Evolutionary conservation across 345 rosid species (phyloP).

Genomic region (Corchorus olitorius): DNA sequence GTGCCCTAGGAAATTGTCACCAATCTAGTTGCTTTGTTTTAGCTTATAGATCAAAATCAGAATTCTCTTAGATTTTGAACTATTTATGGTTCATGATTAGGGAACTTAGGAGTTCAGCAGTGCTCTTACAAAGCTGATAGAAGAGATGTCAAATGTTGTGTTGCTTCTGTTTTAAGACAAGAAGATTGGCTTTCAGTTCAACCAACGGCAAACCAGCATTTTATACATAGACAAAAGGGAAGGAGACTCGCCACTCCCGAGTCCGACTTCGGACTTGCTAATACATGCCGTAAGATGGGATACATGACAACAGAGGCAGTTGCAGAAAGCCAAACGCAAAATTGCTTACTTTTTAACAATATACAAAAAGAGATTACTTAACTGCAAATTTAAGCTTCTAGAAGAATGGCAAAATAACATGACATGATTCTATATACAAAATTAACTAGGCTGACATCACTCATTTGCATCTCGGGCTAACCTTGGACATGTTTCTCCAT

Average conservation of each 20-base stretch:
- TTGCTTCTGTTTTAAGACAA: too few species aligned
- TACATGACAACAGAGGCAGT: not conserved
- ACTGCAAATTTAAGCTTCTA: not conserved
- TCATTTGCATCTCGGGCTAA: slow-evolving; percentile 30
- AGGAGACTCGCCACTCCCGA: not conserved
- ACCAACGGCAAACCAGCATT: not conserved
- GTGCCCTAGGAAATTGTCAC: too few species aligned
- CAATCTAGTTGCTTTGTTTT: too few species aligned
- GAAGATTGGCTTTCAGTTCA: not conserved
- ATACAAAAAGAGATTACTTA: not conserved
- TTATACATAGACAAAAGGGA: not conserved
- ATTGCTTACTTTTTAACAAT: not conserved
- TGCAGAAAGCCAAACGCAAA: not conserved
- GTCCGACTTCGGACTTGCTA: not conserved
- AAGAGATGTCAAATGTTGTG: too few species aligned
- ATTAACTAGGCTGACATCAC: slow-evolving; percentile 15
- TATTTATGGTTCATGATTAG: too few species aligned
- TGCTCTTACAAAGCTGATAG: too few species aligned
- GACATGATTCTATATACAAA: not conserved
- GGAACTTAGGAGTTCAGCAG: too few species aligned
- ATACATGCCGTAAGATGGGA: not conserved
- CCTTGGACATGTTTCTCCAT: slow-evolving; percentile 53
- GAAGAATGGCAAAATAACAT: not conserved
- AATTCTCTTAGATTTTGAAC: too few species aligned
- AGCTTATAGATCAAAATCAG: too few species aligned